Evolutionary conservation across 768 basidiomycete genomes (phyloP), one percentile per base, ranked within the genome.

Genomic region (Boletus rubescentipes): DNA sequence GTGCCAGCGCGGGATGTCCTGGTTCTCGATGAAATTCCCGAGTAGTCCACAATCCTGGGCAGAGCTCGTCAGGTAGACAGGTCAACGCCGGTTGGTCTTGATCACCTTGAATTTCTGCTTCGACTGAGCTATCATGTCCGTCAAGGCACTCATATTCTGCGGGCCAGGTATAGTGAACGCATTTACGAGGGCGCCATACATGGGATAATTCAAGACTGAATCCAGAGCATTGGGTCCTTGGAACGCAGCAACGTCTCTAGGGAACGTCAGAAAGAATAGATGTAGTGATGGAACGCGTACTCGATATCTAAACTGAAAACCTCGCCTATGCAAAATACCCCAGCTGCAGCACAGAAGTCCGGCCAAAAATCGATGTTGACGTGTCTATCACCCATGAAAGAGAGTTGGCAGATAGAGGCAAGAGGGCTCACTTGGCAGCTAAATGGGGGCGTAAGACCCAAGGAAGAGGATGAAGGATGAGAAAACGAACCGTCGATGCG

Each of bases 291-390:
- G 18, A 18, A 20, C 34, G 66, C 54, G 35, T 64, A 86, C 85
- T 75, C 69, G 43, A 83, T 69, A 46, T 84, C 73, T 47, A 73
- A 66, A 41, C 78, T 79, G 54, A 82, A 78, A 43, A 94, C 87
- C 72, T 93, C 91, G 37, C 93, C 93, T 49, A 93, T 86, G 63
- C 89, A 93, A 72, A 88, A 93, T 10, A 93, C 87, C 12, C 86
- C 89, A 0, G 90, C 88, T n/a, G 81, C 82, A 41, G 69, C 73
- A 61, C 84, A 85, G 64, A 94, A 93, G 7, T 63, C 63, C 2
- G 87, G 84, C 91, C 90, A 93, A 68, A 94, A 95, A 41, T 76
- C 72, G 49, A 79, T 77, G 49, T 84, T 77, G 47, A 93, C 84
- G 65, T 93, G 91, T 67, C 77, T 76, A 55, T 65, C 69, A 3